These are phyloP conservation scores for Sporothrix curviconia DNA, from an alignment of 2,329 filamentous ascomycete genomes.

Conservation along the genomic window DNA sequence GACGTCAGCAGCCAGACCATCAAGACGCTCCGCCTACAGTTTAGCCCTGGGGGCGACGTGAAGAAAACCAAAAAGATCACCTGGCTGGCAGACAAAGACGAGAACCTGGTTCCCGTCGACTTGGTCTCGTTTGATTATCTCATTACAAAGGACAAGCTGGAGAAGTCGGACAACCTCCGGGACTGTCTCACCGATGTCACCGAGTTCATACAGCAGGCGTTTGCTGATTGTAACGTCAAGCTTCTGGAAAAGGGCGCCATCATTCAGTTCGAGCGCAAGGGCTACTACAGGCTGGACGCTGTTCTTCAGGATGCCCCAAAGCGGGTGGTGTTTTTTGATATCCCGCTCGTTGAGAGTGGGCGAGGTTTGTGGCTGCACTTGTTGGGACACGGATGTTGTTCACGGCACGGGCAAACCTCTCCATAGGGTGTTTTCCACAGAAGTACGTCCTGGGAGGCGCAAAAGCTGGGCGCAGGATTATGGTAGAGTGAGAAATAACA, in stretches of 20 bases:
- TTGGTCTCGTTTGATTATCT: conserved; percentile 94
- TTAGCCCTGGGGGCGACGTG: conserved; percentile 89
- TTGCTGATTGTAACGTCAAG: conserved; percentile 75
- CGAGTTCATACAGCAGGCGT: conserved; percentile 63
- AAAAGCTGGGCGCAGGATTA: no score
- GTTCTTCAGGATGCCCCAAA: conserved; percentile 43
- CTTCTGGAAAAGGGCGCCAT: conserved; percentile 80
- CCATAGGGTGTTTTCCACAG: no score
- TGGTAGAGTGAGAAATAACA: no score
- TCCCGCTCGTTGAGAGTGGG: no score
- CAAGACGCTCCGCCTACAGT: conserved; percentile 67
- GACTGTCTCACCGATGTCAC: conserved; percentile 74
- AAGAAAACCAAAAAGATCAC: conserved; percentile 94
- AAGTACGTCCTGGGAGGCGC: no score
- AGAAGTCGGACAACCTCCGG: conserved; percentile 79
- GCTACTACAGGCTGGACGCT: conserved; percentile 82
- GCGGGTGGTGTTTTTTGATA: no score
- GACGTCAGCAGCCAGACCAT: no score
- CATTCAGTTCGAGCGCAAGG: conserved; percentile 90
- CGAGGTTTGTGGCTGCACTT: no score
- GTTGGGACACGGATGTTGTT: no score
- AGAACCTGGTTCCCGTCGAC: conserved; percentile 73
- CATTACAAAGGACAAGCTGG: conserved; percentile 89
- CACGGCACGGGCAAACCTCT: no score
- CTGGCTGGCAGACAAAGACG: conserved; percentile 72